These are phyloP conservation scores for Backusella parvicylindrica DNA, from an alignment of 192 early-diverging fungal genomes.

Conservation along the genomic window DNA sequence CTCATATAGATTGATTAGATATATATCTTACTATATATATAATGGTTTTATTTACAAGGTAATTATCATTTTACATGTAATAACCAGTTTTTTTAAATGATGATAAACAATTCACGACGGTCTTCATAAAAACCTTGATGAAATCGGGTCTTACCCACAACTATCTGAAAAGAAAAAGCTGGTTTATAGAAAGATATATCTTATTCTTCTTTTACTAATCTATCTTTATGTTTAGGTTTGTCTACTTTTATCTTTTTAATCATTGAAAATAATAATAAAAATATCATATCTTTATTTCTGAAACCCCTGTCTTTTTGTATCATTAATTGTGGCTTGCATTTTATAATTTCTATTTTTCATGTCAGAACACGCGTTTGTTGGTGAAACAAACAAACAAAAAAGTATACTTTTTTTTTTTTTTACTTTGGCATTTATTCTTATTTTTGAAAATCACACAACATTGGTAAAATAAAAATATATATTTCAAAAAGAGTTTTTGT, in stretches of 20 bases:
- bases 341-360: too few species aligned
- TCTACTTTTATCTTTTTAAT: neutral
- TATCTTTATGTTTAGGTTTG: neutral
- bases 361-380: too few species aligned
- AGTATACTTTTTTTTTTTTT: too few species aligned
- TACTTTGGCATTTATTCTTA: too few species aligned
- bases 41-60: neutral
- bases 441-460: too few species aligned
- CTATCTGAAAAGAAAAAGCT: constrained; percentile 9
- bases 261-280: neutral
- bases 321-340: neutral
- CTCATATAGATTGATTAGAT: neutral
- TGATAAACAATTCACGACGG: constrained; percentile 32
- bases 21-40: neutral
- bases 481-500: too few species aligned
- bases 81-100: neutral
- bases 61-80: neutral
- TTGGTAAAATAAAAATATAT: too few species aligned
- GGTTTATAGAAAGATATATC: neutral
- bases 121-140: constrained; percentile 24
- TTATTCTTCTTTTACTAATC: neutral
- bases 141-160: constrained; percentile 9
- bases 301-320: neutral
- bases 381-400: too few species aligned
- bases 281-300: neutral